Evolutionary conservation across 768 basidiomycete genomes (phyloP), one percentile per base, ranked within the genome.

Genomic region (Steccherinum ochraceum): DNA sequence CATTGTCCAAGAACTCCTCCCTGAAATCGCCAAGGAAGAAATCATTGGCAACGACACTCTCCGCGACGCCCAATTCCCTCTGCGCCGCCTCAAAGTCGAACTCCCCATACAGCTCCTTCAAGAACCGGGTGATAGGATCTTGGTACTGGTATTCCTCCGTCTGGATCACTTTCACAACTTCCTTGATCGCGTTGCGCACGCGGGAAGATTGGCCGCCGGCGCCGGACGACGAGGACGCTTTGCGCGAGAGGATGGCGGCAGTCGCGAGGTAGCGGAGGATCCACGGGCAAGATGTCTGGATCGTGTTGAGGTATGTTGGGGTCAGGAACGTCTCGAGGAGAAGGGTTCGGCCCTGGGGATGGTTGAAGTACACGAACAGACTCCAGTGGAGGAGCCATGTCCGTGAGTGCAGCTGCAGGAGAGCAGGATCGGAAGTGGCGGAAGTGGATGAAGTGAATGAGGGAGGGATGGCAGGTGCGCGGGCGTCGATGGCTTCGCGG

Each of bases 361-460:
- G 91, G 72, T 96, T 97, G 76, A 93, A 99, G 73, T 95, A 98
- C 50, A 97, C 93, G 67, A 97, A 98, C 45, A 99, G 83, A 1
- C 88, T 90, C 96, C 95, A 99, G 70, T 98, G 96, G 5, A 91
- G 83, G 53, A 95, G 80, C 93, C 95, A 97, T 18, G 93, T 91
- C 52, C 96, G 83, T 2, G 93, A 90, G 68, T 97, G 93, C 24
- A 99, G 77, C 62, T 96, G 92, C 30, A 81, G 77, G 24, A 94
- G 78, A n/a, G 86, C 84, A 35, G 84, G 79, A 45, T 83, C 72
- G 19, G 76, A 58, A 7, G 75, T 57, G 4, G 62, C 48, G 60
- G 70, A 50, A 51, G 55, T 53, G 56, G 64, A 61, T 47, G 77
- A 58, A 24, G 65, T 47, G 61, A 61, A 60, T 56, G 66, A 62